Percentiles rank a stretch among this genome's conserved stretches.
Evolutionary conservation across 2,329 filamentous ascomycete species (phyloP).

Genomic region (Alternaria longipes): DNA sequence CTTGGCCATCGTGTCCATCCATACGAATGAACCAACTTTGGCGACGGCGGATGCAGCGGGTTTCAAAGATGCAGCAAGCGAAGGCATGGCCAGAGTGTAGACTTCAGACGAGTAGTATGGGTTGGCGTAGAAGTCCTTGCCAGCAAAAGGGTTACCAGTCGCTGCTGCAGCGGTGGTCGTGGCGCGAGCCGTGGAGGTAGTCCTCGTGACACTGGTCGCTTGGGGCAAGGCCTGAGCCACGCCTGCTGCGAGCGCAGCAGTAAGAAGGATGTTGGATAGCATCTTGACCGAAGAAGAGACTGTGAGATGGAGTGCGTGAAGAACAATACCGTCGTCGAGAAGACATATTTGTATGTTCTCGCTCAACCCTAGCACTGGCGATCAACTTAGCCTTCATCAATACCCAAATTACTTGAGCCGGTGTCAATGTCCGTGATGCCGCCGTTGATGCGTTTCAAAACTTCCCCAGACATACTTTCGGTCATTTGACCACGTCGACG

Average conservation of each 20-base stretch:
- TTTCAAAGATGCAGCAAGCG: constrained; percentile 64
- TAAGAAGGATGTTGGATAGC: constrained; percentile 30
- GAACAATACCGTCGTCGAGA: not conserved
- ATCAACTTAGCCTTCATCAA: constrained; percentile 27
- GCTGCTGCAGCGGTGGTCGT: constrained; percentile 25
- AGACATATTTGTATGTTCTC: constrained; percentile 27
- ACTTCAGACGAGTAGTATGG: constrained; percentile 64
- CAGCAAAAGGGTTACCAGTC: constrained; percentile 61
- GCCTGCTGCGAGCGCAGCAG: constrained; percentile 35
- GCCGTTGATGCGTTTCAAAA: constrained; percentile 11
- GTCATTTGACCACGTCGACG: constrained; percentile 20
- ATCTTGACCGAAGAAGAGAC: constrained; percentile 19
- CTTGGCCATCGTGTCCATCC: constrained; percentile 63
- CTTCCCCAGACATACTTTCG: constrained; percentile 1
- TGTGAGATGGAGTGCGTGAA: constrained; percentile 12
- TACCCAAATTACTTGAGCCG: constrained; percentile 28
- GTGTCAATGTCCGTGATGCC: constrained; percentile 26
- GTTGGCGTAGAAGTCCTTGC: constrained; percentile 62
- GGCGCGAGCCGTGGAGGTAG: constrained; percentile 22
- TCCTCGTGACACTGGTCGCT: constrained; percentile 19
- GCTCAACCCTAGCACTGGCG: constrained; percentile 7
- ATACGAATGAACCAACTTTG: constrained; percentile 62
- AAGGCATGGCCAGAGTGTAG: constrained; percentile 67
- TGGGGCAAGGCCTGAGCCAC: constrained; percentile 34
- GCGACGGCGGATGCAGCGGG: constrained; percentile 61